Percentiles rank a stretch among this genome's conserved stretches.
phyloP scores from a whole-genome alignment of 1,139 yeast species.

The Starmera stellimalicola region DNA sequence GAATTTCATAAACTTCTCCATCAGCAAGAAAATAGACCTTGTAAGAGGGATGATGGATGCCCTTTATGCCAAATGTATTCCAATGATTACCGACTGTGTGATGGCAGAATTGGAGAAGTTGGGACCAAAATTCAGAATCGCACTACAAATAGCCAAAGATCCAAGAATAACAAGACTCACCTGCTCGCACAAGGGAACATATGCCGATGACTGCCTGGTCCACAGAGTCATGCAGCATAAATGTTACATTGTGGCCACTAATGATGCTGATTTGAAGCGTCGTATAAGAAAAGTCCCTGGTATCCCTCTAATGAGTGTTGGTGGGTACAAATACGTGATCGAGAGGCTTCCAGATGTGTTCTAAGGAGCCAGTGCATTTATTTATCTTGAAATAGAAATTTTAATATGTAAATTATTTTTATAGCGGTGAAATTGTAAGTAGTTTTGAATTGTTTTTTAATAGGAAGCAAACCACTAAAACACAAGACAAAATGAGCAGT shows the following conservation, averaged over 20 bases:
- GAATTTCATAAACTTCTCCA: constrained; percentile 90
- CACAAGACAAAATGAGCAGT: constrained; percentile 5
- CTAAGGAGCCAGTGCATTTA: constrained; percentile 23
- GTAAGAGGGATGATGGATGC: constrained; percentile 96
- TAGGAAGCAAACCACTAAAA: neutral
- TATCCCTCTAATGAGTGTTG: constrained; percentile 93
- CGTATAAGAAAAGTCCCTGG: constrained; percentile 95
- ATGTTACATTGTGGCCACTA: constrained; percentile 94
- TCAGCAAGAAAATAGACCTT: constrained; percentile 87
- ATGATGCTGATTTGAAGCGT: constrained; percentile 95
- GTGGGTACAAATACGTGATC: constrained; percentile 83
- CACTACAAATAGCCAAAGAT: constrained; percentile 84
- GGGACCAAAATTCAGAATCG: constrained; percentile 91
- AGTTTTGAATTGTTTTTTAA: too few species aligned
- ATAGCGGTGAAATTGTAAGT: too few species aligned
- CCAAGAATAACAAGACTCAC: constrained; percentile 82
- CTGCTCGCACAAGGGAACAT: constrained; percentile 90
- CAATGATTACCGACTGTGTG: constrained; percentile 93
- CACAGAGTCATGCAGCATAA: constrained; percentile 91
- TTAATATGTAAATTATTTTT: neutral
- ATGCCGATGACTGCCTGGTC: constrained; percentile 96
- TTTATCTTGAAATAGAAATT: too few species aligned
- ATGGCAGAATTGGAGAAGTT: constrained; percentile 95
- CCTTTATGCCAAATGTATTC: constrained; percentile 88
- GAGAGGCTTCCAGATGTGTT: constrained; percentile 94